phyloP scores from a whole-genome alignment of 768 basidiomycete genomes.

The Paxillus rubicundulus region DNA sequence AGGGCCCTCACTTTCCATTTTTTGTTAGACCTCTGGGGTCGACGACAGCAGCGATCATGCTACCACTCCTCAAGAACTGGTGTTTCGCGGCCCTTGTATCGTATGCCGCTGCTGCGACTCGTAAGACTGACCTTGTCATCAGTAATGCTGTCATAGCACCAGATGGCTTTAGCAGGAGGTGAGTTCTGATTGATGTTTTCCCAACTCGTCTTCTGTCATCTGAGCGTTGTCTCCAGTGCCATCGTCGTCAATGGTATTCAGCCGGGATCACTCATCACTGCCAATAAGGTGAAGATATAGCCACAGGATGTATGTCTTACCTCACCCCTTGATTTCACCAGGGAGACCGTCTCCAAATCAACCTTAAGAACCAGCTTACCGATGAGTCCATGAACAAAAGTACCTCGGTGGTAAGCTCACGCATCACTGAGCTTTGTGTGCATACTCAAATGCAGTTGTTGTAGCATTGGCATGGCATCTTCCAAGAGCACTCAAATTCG shows the following conservation, averaged over 20 bases:
- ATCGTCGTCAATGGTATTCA: conserved; percentile 42
- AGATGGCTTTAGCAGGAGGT: conserved; percentile 40
- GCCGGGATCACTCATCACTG: conserved; percentile 41
- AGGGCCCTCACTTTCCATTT: neutral
- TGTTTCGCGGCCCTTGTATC: conserved; percentile 9
- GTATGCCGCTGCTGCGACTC: conserved; percentile 10
- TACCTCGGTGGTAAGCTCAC: conserved; percentile 39
- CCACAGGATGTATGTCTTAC: neutral
- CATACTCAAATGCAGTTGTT: neutral
- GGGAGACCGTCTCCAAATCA: conserved; percentile 42
- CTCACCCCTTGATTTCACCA: conserved; percentile 10
- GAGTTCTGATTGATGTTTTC: conserved; percentile 1
- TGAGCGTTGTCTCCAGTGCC: conserved; percentile 21
- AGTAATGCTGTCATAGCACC: conserved; percentile 42
- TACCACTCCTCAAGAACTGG: conserved; percentile 6
- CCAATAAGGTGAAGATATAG: conserved; percentile 31
- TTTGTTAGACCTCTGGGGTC: neutral
- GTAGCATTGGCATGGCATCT: conserved; percentile 49
- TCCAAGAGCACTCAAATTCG: conserved; percentile 39
- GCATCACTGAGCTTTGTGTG: neutral
- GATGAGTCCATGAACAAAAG: conserved; percentile 39
- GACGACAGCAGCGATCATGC: conserved; percentile 8
- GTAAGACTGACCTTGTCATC: conserved; percentile 29
- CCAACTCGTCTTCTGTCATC: neutral
- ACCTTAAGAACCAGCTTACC: conserved; percentile 39